Conservation (phyloP, 352 stramenopile species). For the Phytophthora quininea region DNA sequence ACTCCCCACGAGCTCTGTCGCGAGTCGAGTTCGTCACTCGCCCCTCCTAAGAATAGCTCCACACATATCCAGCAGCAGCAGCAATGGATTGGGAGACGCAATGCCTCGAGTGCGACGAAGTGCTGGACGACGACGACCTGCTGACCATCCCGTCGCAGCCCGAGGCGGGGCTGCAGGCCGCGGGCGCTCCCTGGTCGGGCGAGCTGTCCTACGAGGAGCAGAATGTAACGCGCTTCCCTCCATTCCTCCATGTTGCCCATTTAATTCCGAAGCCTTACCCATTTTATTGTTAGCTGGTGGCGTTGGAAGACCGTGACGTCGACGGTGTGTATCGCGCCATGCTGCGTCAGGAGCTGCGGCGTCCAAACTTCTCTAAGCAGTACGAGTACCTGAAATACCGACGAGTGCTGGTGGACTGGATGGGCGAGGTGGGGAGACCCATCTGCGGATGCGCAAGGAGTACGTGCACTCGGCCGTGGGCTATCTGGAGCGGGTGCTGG, state of each 20-base stretch:
- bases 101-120: slow-evolving; percentile 82
- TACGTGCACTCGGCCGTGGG: slow-evolving; percentile 81
- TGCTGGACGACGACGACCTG: slow-evolving; percentile 70
- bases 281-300: slow-evolving; percentile 50
- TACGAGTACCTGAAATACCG: slow-evolving; percentile 89
- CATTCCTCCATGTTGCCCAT: slow-evolving; percentile 1
- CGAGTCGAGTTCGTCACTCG: too few species aligned
- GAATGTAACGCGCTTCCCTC: slow-evolving; percentile 28
- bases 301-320: slow-evolving; percentile 76
- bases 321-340: slow-evolving; percentile 76
- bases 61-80: too few species aligned
- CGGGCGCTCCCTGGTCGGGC: slow-evolving; percentile 24
- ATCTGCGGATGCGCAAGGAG: slow-evolving; percentile 84
- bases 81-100: slow-evolving; percentile 66
- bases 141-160: slow-evolving; percentile 48
- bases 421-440: slow-evolving; percentile 79
- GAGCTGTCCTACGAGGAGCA: slow-evolving; percentile 52
- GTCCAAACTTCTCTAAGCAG: slow-evolving; percentile 70
- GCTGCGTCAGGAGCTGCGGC: slow-evolving; percentile 73
- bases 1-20: background rate
- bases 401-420: slow-evolving; percentile 86
- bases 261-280: background rate
- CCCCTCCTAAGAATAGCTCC: too few species aligned
- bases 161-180: slow-evolving; percentile 23
- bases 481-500: slow-evolving; percentile 82